Evolutionary conservation across 768 basidiomycete species (phyloP), one percentile per base, ranked within the genome.

Genomic region (Rhodotorula toruloides): DNA sequence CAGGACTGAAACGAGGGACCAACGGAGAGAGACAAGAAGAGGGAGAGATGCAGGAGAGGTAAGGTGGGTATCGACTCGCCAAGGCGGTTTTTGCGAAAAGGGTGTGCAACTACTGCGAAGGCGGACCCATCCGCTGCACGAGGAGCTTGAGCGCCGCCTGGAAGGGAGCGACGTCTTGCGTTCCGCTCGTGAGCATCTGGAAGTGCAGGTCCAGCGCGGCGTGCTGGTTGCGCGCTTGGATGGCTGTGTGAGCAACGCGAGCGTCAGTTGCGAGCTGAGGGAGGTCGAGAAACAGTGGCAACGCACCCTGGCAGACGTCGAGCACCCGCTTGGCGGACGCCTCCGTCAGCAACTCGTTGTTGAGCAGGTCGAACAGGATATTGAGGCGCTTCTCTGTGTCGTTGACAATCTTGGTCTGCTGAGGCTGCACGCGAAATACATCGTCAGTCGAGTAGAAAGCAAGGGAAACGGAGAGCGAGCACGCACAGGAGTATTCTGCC

Each of bases 111-210:
- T n/a, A n/a, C n/a, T n/a, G n/a, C n/a, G n/a, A n/a, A n/a, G n/a
- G n/a, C n/a, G n/a, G n/a, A n/a, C n/a, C n/a, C 46, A 68, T 58
- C 19, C 72, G 52, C 58, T 67, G 63, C 16, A 94, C 88, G 71
- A 96, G 77, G 76, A 91, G 90, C 78, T 94, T 94, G 63, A 94
- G 79, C 12, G 88, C 90, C 19, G 90, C 86, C 90, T 92, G 89
- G 87, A 86, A 88, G 61, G 88, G 74, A 3, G 84, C 85, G 75
- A 93, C 90, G 72, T 93, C 90, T 57, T 90, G 87, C 47, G 87
- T 87, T 61, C 87, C 88, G 54, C 82, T 80, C 4, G 90, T 92
- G 52, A 97, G 81, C 36, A 96, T 79, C 58, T 90, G 88, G 34
- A 93, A 86, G 74, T 97, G 92, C 64, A 92, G 85, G 12, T 86